Conservation (phyloP, 352 stramenopile genomes). For the Peronospora farinosa region DNA sequence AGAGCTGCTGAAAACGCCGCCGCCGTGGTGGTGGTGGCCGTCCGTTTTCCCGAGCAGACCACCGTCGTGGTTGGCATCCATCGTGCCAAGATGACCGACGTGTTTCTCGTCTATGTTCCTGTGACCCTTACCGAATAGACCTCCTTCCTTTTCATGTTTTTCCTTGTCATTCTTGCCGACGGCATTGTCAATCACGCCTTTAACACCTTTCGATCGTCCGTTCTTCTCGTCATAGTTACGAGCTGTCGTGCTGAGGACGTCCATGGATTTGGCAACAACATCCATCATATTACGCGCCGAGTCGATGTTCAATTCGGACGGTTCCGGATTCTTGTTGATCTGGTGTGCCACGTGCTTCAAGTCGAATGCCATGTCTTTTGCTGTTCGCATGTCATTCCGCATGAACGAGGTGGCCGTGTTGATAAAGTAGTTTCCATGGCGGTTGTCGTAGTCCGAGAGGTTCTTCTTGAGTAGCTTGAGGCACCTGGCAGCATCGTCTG, state of each 20-base stretch:
- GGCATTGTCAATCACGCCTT: constrained; percentile 18
- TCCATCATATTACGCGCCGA: constrained; percentile 18
- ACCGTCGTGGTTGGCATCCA: constrained; percentile 3
- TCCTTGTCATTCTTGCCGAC: constrained; percentile 9
- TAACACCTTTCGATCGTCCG: constrained; percentile 19
- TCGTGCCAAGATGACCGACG: constrained; percentile 7
- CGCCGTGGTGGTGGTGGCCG: neutral
- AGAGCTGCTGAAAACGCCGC: neutral
- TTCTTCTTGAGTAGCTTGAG: constrained; percentile 20
- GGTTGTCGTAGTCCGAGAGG: constrained; percentile 16
- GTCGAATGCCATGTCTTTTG: constrained; percentile 17
- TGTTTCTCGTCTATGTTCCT: constrained; percentile 7
- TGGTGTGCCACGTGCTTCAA: constrained; percentile 15
- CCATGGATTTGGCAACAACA: constrained; percentile 8
- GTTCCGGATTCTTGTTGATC: constrained; percentile 11
- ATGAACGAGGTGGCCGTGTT: constrained; percentile 27
- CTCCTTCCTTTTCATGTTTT: constrained; percentile 2
- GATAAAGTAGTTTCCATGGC: constrained; percentile 14
- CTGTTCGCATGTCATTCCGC: constrained; percentile 13
- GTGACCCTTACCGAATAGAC: neutral
- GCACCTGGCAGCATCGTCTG: constrained; percentile 15
- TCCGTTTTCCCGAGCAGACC: neutral
- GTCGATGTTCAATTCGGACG: constrained; percentile 12
- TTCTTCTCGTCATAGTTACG: constrained; percentile 24
- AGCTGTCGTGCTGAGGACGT: constrained; percentile 13